Evolutionary conservation across 257 asterid species (phyloP).

Genomic region (Mentha longifolia): DNA sequence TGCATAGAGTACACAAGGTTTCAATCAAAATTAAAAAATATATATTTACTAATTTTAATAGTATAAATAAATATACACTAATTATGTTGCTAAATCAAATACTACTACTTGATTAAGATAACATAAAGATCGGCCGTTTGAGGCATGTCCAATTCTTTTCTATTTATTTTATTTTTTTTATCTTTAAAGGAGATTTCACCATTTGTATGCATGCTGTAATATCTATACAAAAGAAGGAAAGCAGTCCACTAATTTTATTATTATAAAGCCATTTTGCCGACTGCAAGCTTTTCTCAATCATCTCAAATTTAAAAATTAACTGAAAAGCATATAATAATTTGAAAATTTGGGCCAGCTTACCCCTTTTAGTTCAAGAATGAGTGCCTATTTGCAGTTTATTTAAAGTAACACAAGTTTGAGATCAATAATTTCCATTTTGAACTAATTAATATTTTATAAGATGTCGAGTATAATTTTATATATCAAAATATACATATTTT

Average conservation of each 20-base stretch:
- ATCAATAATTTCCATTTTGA: neutral
- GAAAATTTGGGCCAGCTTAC: neutral
- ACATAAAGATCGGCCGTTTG: neutral
- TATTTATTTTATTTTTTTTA: too few species aligned
- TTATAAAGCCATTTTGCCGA: neutral
- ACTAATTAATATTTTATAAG: neutral
- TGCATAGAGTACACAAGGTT: neutral
- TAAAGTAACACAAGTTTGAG: too few species aligned
- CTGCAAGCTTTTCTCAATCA: slow-evolving; percentile 3
- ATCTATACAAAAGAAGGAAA: neutral
- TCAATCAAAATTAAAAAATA: too few species aligned
- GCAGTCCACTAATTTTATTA: neutral
- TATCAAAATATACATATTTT: too few species aligned
- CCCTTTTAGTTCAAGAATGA: neutral
- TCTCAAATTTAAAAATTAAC: neutral
- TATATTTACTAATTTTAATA: too few species aligned
- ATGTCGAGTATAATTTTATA: neutral
- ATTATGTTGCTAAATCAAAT: neutral
- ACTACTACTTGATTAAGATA: neutral
- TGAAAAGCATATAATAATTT: neutral
- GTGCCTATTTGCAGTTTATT: neutral
- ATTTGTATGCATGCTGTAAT: slow-evolving; percentile 4
- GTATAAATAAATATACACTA: neutral
- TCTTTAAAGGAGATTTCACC: slow-evolving; percentile 11
- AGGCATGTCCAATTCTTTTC: neutral